These are phyloP conservation scores for Trichoderma guizhouense DNA, from an alignment of 2,329 filamentous ascomycete species.

Conservation along the genomic window DNA sequence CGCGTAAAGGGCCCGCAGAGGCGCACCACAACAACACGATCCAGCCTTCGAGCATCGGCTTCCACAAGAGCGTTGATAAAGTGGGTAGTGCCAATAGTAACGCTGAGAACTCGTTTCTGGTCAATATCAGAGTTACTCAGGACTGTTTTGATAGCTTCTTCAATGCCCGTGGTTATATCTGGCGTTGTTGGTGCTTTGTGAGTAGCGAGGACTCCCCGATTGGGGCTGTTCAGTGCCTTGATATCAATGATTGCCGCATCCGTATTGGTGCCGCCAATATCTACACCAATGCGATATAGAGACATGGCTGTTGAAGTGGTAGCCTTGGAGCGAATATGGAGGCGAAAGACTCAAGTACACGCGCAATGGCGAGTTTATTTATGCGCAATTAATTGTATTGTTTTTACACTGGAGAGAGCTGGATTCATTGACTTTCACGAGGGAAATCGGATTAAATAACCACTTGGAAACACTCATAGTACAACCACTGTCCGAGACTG, in stretches of 20 bases:
- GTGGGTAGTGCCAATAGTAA: conserved; percentile 50
- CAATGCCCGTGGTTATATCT: conserved; percentile 50
- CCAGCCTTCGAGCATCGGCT: conserved; percentile 41
- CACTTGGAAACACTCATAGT: no score
- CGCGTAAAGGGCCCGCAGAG: conserved; percentile 44
- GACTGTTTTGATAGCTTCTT: conserved; percentile 42
- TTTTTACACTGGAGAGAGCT: no score
- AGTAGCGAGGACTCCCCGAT: conserved; percentile 43
- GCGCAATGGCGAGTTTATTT: no score
- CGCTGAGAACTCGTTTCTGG: conserved; percentile 39
- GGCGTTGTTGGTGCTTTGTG: conserved; percentile 48
- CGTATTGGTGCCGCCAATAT: conserved; percentile 41
- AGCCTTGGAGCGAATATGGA: no score
- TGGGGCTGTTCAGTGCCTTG: conserved; percentile 32
- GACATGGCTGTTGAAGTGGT: conserved; percentile 26
- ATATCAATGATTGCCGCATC: conserved; percentile 46
- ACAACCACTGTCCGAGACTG: no score
- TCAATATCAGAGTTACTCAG: conserved; percentile 37
- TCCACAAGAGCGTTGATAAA: conserved; percentile 50
- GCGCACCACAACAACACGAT: conserved; percentile 45
- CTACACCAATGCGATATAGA: conserved; percentile 44
- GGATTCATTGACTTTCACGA: no score
- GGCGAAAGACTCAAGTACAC: no score
- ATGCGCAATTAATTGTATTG: no score
- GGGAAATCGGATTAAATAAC: no score